Conservation (phyloP, 371 early-diverging fungal genomes). For the Mortierella sp. region DNA sequence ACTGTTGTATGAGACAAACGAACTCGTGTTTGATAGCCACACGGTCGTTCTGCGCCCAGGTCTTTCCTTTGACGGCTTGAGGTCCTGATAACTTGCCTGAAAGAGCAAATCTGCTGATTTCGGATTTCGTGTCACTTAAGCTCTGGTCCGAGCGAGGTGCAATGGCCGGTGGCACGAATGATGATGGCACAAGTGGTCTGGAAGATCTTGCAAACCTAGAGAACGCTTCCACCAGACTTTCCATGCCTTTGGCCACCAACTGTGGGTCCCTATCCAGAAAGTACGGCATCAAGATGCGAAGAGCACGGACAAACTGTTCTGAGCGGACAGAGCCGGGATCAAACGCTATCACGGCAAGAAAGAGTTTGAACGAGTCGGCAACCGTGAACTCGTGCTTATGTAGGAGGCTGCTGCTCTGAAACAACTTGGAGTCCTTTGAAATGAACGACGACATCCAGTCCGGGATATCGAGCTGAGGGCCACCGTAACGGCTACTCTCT, state of each 20-base stretch:
- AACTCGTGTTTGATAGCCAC: conserved; percentile 69
- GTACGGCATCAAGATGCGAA: conserved; percentile 59
- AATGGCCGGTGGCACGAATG: conserved; percentile 26
- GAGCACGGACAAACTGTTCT: conserved; percentile 71
- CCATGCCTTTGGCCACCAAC: conserved; percentile 64
- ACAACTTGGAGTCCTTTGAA: conserved; percentile 38
- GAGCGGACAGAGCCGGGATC: conserved; percentile 73
- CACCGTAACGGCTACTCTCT: conserved; percentile 26
- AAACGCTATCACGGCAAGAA: conserved; percentile 73
- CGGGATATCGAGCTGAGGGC: conserved; percentile 35
- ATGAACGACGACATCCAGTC: conserved; percentile 37
- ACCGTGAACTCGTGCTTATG: conserved; percentile 60
- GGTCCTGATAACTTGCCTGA: conserved; percentile 11
- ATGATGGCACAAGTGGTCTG: conserved; percentile 50
- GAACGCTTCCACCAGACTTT: conserved; percentile 67
- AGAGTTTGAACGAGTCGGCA: conserved; percentile 67
- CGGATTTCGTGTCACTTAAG: conserved; percentile 4
- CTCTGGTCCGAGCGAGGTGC: conserved; percentile 15
- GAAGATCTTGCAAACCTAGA: conserved; percentile 64
- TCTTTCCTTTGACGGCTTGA: conserved; percentile 60
- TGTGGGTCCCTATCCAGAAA: conserved; percentile 54
- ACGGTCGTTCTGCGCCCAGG: conserved; percentile 77
- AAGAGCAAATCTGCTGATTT: conserved; percentile 28
- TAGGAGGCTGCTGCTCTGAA: conserved; percentile 33
- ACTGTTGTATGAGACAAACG: conserved; percentile 61